Evolutionary conservation across 2,329 filamentous ascomycete genomes (phyloP).

Genomic region (Aspergillus costaricaensis): DNA sequence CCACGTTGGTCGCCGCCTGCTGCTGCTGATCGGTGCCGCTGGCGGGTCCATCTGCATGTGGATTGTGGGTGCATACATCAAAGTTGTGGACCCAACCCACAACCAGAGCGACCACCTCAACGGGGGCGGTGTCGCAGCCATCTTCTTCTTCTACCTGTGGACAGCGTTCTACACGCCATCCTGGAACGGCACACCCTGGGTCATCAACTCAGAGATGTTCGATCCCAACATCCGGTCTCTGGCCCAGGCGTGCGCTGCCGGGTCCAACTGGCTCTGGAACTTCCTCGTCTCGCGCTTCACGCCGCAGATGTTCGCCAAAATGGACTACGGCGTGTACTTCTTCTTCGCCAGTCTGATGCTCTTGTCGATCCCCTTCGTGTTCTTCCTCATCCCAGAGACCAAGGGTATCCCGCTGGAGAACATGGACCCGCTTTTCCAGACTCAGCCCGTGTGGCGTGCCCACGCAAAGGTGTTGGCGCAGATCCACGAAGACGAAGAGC

Average conservation of each 20-base stretch:
- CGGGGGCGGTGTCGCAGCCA: slow-evolving; percentile 46
- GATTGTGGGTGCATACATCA: slow-evolving; percentile 43
- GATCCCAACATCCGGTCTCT: slow-evolving; percentile 68
- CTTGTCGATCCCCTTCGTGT: slow-evolving; percentile 58
- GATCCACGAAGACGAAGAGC: slow-evolving; percentile 38
- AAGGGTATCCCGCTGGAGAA: slow-evolving; percentile 66
- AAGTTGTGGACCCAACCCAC: slow-evolving; percentile 32
- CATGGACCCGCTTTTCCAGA: slow-evolving; percentile 62
- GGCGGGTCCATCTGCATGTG: slow-evolving; percentile 55
- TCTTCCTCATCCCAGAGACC: slow-evolving; percentile 64
- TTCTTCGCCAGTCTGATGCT: slow-evolving; percentile 68
- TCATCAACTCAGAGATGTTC: slow-evolving; percentile 74
- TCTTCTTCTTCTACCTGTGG: slow-evolving; percentile 73
- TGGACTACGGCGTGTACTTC: slow-evolving; percentile 64
- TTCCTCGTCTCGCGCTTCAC: slow-evolving; percentile 43
- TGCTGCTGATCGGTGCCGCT: slow-evolving; percentile 66
- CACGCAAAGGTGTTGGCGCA: slow-evolving; percentile 36
- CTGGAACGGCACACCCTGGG: slow-evolving; percentile 77
- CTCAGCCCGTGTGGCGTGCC: slow-evolving; percentile 38
- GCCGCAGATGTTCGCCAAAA: slow-evolving; percentile 46
- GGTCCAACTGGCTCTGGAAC: slow-evolving; percentile 42
- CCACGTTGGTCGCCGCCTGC: slow-evolving; percentile 60
- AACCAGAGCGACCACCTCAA: slow-evolving; percentile 26
- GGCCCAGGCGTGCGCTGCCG: slow-evolving; percentile 67
- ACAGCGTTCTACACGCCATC: slow-evolving; percentile 72